Evolutionary conservation across 1,284 basidiomycete species (phyloP), one percentile per base, ranked within the genome.

Genomic region (Filobasidium uniguttulatum): DNA sequence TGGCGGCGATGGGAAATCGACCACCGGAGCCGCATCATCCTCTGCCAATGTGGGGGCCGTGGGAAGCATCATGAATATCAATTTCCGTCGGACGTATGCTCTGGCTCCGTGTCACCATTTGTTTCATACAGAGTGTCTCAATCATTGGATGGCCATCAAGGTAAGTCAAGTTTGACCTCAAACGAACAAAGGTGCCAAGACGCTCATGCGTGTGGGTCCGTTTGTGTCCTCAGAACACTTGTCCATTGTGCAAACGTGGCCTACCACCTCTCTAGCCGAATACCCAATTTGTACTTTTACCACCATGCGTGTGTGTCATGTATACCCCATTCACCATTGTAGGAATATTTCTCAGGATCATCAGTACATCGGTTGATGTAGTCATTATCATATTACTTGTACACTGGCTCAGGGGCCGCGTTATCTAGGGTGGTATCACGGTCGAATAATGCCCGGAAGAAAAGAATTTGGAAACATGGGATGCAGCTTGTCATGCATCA

Each of bases 81-180:
- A 65, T 37, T 68, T 74, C 52, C 75, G 79, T 57, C 79, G 81
- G 63, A 76, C 70, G 50, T 90, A 90, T 60, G 86, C 86, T 61
- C 70, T 90, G 50, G 85, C 87, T 5, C 87, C 87, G 3, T 91
- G 87, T 67, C 80, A 83, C 61, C 87, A 91, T 73, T 65, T 90
- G 55, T 90, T 91, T 68, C 86, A 89, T 62, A 88, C 85, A 0
- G 80, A 81, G 31, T 91, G 87, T 70, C 71, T 91, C 26, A 82
- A 49, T 7, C 63, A 85, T 78, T 91, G 87, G 87, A 75, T 90
- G 57, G 82, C 82, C 35, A 85, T 90, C 69, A 90, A 90, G 76
- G 83, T 84, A 59, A 55, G 67, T 61, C 26, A 25, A 28, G 43
- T n/a, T n/a, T n/a, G n/a, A n/a, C n/a, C n/a, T n/a, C n/a, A n/a